Base-by-base conservation (phyloP, 2,329 filamentous ascomycete genomes). In the Akanthomyces dipterigenus region DNA sequence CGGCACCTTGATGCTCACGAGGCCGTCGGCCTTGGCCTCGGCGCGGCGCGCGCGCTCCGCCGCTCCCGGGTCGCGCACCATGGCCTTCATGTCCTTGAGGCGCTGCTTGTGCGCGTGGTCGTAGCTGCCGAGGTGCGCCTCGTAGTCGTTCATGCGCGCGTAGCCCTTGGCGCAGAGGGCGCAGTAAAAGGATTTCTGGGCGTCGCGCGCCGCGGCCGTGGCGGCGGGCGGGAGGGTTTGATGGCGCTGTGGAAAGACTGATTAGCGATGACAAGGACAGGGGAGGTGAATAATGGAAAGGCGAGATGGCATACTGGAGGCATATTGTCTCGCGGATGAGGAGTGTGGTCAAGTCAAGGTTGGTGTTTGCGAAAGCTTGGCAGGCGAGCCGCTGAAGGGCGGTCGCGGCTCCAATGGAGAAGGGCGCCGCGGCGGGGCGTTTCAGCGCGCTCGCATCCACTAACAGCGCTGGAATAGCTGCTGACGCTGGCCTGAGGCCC, bases 21-120 rank as follows among this genome's bases (percentile, higher is more conserved):
- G 76, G 3, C 84, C 86, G 64, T 88, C 86, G 55, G 86, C 86
- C 71, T 88, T 88, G 57, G 86, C 86, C 70, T 91, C 87, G 38
- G 86, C 84, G 68, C 85, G 86, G n/a, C 87, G 80, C 2, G 88
- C 86, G 66, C 86, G 84, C 24, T 81, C 83, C 16, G 80, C 82
- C 26, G 85, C 86, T 59, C 81, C 82, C 1, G 89, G 86, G 66
- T 91, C 88, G 66, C 88, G 86, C 36, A 89, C 87, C 80, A 93
- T 88, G 69, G 89, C 87, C 75, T 91, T 91, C 89, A 93, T 92
- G 69, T 95, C 90, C 75, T 91, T 90, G 62, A 93, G 83, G 55
- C 90, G 88, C 77, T 96, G 92, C 73, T 92, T 93, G 76, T 99
- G 95, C 68, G 90, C 90, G 76, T 99, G 95, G 72, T 98, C 95